Base-by-base conservation (phyloP, 116 monocot genomes). In the Trichopus zeylanicus region DNA sequence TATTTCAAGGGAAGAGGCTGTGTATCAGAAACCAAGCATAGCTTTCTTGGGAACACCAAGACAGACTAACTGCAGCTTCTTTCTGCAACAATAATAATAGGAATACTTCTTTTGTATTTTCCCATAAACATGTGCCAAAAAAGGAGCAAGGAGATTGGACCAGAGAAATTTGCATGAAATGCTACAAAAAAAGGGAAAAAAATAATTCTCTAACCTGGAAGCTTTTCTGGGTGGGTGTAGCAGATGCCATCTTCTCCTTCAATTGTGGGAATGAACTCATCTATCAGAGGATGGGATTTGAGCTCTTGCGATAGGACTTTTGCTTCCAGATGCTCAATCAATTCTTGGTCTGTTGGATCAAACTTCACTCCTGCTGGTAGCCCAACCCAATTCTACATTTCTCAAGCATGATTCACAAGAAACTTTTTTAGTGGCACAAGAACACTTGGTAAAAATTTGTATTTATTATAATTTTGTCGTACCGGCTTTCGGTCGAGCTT, bases 161-260 rank as follows among this genome's bases (percentile, higher is more conserved):
- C 32, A 33, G 8, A 33, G 4, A 5, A 33, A 33, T 8, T 5
- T 33, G 32, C 32, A 33, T 33, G 32, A 33, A 33, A 33, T 33
- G 8, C 8, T 33, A 33, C 5, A 35, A 35, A 6, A 35, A 35
- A 5, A 35, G 6, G n/a, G 5, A 48, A 48, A 48, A 18, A 48
- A 48, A 3, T n/a, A 30, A 34, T 18, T 47, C 33, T 6, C 29
- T 51, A 21, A 78, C 88, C 88, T 57, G 88, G 88, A 27, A 89
- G 77, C 48, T 81, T 89, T 70, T 89, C 88, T 28, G 88, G 88
- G 28, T 89, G 88, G n/a, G 88, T 84, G 78, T 89, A 89, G 60
- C 88, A 89, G 47, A 89, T 89, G 9, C 88, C 88, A 67, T 89
- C 88, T 70, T 89, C 88, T 29, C 88, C 83, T 54, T 89, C 84